These are phyloP conservation scores for Psilocybe cubensis DNA, from an alignment of 768 basidiomycete species.

Conservation along the genomic window DNA sequence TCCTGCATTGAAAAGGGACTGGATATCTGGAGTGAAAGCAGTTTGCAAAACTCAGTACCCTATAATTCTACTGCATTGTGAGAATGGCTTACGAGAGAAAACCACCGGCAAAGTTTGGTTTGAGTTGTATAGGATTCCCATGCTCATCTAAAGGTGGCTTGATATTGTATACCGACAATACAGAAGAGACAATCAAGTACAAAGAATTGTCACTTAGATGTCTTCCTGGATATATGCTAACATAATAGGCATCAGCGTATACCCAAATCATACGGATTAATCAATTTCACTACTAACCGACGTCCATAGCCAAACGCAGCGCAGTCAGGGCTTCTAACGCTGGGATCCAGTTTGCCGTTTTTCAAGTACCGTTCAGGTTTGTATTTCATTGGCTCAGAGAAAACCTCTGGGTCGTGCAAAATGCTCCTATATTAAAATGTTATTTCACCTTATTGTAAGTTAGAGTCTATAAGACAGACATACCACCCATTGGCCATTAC, in stretches of 20 bases:
- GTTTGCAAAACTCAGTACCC: too few species aligned
- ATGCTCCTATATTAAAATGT: slow-evolving; percentile 37
- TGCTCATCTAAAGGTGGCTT: slow-evolving; percentile 23
- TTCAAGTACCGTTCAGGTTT: slow-evolving; percentile 43
- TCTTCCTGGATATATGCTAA: slow-evolving; percentile 29
- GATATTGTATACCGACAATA: slow-evolving; percentile 25
- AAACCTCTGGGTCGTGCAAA: slow-evolving; percentile 38
- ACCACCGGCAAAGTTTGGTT: slow-evolving; percentile 18
- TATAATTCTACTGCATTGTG: too few species aligned
- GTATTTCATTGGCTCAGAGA: slow-evolving; percentile 42
- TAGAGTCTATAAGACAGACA: background rate
- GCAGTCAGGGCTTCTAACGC: slow-evolving; percentile 26
- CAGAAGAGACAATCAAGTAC: slow-evolving; percentile 27
- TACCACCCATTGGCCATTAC: slow-evolving; percentile 36
- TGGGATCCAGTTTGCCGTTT: slow-evolving; percentile 27
- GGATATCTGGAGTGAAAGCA: background rate
- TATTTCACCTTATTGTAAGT: background rate
- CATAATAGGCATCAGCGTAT: background rate
- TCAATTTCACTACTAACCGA: slow-evolving; percentile 13
- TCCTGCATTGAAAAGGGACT: background rate
- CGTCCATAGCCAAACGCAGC: slow-evolving; percentile 38
- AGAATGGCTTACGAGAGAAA: slow-evolving; percentile 15
- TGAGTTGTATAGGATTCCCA: slow-evolving; percentile 17
- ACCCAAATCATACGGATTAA: background rate
- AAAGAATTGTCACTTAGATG: slow-evolving; percentile 27